Evolutionary conservation across 805 yeast genomes (phyloP), one percentile per base, ranked within the genome.

Genomic region (Nakazawaea peltata): DNA sequence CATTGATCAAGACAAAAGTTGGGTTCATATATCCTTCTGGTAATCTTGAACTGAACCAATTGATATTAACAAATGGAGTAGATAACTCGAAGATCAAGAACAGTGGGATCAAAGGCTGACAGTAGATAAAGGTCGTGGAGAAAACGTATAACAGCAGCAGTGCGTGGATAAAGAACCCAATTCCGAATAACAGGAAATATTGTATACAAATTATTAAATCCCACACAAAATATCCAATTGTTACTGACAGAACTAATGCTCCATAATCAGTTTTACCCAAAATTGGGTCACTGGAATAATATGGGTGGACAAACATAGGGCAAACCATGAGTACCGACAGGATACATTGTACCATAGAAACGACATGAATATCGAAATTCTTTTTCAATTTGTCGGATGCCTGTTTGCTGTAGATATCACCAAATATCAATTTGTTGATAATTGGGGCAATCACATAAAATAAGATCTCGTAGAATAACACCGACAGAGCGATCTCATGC

Each of bases 21-120:
- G 64, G 65, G 28, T 82, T 77, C 34, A 85, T 65, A 3, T 74
- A 56, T 3, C 81, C 83, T 1, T 67, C 67, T 1, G 95, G 92
- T 13, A 87, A 63, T 47, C 83, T 79, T 22, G 81, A 69, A 23
- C 86, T 77, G 56, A 81, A 88, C 96, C 97, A 92, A 56, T 92
- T 85, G 52, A 84, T 55, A 57, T 92, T 94, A 42, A 92, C 95
- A 59, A 92, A 92, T 7, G 97, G 97, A 2, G 97, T 84, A 31
- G 94, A 81, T 27, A 83, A 69, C 59, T 92, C 98, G 57, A 82
- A 92, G 33, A 83, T 54, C 47, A 92, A 66, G 54, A 88, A 92
- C 15, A 79, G 75, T 1, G 95, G 90, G 19, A 83, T 71, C 75
- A 82, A 81, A 33, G 87, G 81, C 56, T 80, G 76, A 51, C 85